Conservation (phyloP, 2,329 filamentous ascomycete genomes). For the Aspergillus alliaceus region DNA sequence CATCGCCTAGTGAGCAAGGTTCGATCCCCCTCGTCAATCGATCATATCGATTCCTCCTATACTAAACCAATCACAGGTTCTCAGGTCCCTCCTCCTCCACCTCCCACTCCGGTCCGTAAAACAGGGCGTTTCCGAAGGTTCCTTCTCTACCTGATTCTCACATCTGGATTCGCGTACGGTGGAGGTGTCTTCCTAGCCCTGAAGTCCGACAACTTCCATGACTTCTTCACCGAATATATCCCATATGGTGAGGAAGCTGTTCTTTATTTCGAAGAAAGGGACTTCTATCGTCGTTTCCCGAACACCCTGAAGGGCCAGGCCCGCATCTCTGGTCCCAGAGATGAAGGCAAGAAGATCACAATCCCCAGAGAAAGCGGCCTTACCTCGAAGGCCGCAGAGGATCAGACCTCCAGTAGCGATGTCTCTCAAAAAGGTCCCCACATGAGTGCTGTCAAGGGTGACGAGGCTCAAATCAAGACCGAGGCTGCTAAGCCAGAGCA, state of each 20-base stretch:
- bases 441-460: slow-evolving; percentile 41
- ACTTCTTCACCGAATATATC: slow-evolving; percentile 97
- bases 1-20: slow-evolving; percentile 38
- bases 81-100: slow-evolving; percentile 37
- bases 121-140: slow-evolving; percentile 74
- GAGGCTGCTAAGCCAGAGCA: slow-evolving; percentile 28
- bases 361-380: slow-evolving; percentile 85
- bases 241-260: slow-evolving; percentile 94
- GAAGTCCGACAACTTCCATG: slow-evolving; percentile 95
- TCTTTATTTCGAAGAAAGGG: slow-evolving; percentile 90
- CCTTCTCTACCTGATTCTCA: slow-evolving; percentile 72
- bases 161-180: slow-evolving; percentile 76
- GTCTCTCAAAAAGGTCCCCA: slow-evolving; percentile 51
- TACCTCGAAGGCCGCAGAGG: slow-evolving; percentile 73
- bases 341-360: slow-evolving; percentile 70
- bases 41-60: slow-evolving; percentile 17
- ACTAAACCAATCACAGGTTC: slow-evolving; percentile 40
- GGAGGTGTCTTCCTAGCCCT: slow-evolving; percentile 92
- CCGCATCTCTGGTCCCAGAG: slow-evolving; percentile 35
- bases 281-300: slow-evolving; percentile 85
- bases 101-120: slow-evolving; percentile 58
- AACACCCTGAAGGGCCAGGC: slow-evolving; percentile 51
- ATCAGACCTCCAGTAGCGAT: slow-evolving; percentile 60
- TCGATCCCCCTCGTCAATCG: slow-evolving; percentile 16
- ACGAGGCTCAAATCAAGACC: slow-evolving; percentile 28